A percentile compares a stretch with the other conserved stretches of the same genome.
These are phyloP conservation scores for Melanomma pulvis-pyrius DNA, from an alignment of 495 filamentous ascomycete species.

Conservation along the genomic window DNA sequence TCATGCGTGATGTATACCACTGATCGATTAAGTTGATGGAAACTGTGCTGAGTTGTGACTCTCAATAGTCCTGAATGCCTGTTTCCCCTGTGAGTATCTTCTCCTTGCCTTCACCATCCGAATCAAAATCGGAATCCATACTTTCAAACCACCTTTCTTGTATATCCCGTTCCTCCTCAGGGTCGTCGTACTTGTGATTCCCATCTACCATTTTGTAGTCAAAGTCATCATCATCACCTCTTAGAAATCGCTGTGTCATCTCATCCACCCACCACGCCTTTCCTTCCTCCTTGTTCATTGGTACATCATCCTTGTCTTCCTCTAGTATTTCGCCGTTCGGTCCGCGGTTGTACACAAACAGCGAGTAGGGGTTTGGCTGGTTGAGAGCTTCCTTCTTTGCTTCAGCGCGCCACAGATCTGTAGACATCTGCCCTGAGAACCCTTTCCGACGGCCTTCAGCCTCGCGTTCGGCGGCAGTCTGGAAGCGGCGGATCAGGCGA, in stretches of 20 bases:
- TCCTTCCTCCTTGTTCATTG: constrained; percentile 66
- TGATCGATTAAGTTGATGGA: not conserved
- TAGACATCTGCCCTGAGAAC: constrained; percentile 71
- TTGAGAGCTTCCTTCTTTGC: constrained; percentile 67
- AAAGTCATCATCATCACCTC: constrained; percentile 74
- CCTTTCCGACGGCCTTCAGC: constrained; percentile 70
- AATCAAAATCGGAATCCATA: constrained; percentile 68
- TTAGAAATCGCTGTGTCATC: constrained; percentile 69
- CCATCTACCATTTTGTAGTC: constrained; percentile 70
- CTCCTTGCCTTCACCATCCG: constrained; percentile 48
- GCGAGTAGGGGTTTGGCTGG: constrained; percentile 57
- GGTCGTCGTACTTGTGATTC: constrained; percentile 70
- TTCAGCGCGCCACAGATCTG: constrained; percentile 71
- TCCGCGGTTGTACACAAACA: constrained; percentile 49
- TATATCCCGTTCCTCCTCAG: constrained; percentile 56
- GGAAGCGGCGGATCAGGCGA: constrained; percentile 75
- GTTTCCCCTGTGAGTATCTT: constrained; percentile 61
- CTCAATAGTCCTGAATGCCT: constrained; percentile 77
- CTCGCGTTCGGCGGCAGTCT: constrained; percentile 71
- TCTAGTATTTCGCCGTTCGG: constrained; percentile 59
- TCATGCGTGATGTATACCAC: not conserved
- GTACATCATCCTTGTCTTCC: constrained; percentile 61
- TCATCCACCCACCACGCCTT: constrained; percentile 66
- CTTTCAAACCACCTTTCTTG: constrained; percentile 76
- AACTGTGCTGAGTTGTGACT: not conserved